Evolutionary conservation across 768 basidiomycete genomes (phyloP), one percentile per base, ranked within the genome.

Genomic region (Suillus discolor): DNA sequence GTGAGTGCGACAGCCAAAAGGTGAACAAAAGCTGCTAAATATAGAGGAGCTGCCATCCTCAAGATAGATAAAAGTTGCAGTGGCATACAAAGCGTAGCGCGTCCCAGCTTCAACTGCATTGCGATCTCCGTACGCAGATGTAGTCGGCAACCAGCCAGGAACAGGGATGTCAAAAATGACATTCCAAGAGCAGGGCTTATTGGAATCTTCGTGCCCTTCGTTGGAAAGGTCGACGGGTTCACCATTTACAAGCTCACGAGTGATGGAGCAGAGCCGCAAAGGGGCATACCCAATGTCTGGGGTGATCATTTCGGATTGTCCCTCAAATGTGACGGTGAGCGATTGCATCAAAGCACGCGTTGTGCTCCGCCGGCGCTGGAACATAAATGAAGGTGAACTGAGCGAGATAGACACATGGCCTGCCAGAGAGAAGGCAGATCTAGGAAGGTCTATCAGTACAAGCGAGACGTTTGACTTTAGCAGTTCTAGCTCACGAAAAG

Each of bases 131-230:
- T 87, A 83, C 4, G 62, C 70, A 31, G 86, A 79, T 18, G 86
- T 83, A 2, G 83, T 81, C 9, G 95, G 95, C 3, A 97, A 82
- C 96, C 96, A 97, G 20, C 94, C 96, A 6, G 95, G 94, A n/a
- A 96, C 79, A 18, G 86, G 83, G 4, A 97, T 78, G 74, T 94
- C 89, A 75, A 96, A 97, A 20, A 89, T 80, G 63, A 94, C 80
- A 69, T 90, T 88, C 89, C 94, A 94, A 41, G 76, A 76, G 70
- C 85, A 88, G 61, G 85, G 85, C 64, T 79, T 78, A 60, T 77
- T 80, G 28, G 79, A 77, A 45, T 88, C 84, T 71, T 92, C 88
- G 55, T 83, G 81, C 18, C 84, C 88, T 67, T 89, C 87, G 74
- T 90, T 88, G 63, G 79, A 84, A 65, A 93, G 79, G 68, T 90